Conservation (phyloP, 2,329 filamentous ascomycete genomes). For the Coniochaeta hoffmannii region DNA sequence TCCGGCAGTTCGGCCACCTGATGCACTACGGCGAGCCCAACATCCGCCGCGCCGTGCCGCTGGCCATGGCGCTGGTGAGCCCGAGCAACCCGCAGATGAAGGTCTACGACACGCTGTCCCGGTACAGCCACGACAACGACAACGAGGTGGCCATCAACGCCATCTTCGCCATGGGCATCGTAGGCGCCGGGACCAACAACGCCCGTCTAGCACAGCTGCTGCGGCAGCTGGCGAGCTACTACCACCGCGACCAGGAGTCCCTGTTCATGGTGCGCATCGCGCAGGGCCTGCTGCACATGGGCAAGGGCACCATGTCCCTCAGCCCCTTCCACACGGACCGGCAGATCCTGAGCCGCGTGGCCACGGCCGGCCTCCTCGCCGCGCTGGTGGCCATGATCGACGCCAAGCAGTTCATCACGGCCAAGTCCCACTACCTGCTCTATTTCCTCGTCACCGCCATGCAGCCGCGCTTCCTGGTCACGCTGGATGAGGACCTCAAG, state of each 20-base stretch:
- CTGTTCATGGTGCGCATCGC: constrained; percentile 99
- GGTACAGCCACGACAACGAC: constrained; percentile 98
- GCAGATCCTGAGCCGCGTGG: constrained; percentile 86
- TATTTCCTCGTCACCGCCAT: constrained; percentile 97
- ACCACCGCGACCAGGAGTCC: constrained; percentile 91
- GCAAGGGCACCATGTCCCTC: constrained; percentile 91
- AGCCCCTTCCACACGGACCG: constrained; percentile 99
- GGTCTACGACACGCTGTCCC: constrained; percentile 94
- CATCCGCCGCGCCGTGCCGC: constrained; percentile 89
- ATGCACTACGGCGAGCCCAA: constrained; percentile 99
- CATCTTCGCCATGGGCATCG: constrained; percentile 97
- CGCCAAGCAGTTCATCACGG: constrained; percentile 73
- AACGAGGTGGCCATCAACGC: constrained; percentile 97
- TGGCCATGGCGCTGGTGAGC: constrained; percentile 94
- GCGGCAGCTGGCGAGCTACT: constrained; percentile 93
- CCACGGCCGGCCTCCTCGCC: constrained; percentile 80
- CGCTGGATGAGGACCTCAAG: constrained; percentile 88
- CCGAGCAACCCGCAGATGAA: constrained; percentile 99
- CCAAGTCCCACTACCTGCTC: constrained; percentile 77
- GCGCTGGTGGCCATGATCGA: constrained; percentile 93
- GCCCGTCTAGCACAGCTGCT: constrained; percentile 91
- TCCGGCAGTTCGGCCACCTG: constrained; percentile 92
- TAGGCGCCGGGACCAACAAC: constrained; percentile 96
- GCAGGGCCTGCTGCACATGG: constrained; percentile 96
- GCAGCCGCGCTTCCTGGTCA: constrained; percentile 93